Base-by-base conservation (phyloP, 257 asterid species). In the Ligustrum vulgare region DNA sequence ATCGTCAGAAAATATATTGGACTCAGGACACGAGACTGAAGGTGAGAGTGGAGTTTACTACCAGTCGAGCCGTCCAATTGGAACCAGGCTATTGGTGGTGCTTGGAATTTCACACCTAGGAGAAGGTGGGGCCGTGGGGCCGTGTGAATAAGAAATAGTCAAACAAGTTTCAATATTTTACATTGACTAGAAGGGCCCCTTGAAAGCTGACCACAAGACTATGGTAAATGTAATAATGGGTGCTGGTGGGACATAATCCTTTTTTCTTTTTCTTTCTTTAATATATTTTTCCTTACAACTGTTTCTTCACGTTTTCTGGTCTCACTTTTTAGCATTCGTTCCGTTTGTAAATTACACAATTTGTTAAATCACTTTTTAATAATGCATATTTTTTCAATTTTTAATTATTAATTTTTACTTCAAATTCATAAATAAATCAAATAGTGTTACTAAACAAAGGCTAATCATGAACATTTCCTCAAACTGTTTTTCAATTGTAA, bases 181-280 rank as follows among this genome's bases (percentile, higher is more conserved):
- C 90, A 76, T 90, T 89, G 91, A 89, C 94, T 87, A 31, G 39
- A 47, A 66, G 78, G 80, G 20, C 79, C 79, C 74, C 41, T 74
- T 51, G 82, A 80, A 69, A 74, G 83, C 84, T 85, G 76, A 72
- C 58, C 34, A 43, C 65, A 77, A 13, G 63, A 20, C 32, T 56
- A 20, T 56, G 9, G 31, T 22, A 0, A 23, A 1, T 18, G 33
- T 60, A 60, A 60, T 60, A 8, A 60, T 60, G 16, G 66, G 12
- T 23, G 15, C 23, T 23, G 33, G 34, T 60, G 66, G 66, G 66
- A 23, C 66, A 16, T 1, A 2, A 33, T 13, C 43, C 43, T 13
- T 66, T 66, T 66, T 23, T 33, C 6, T 54, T 56, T 56, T 1
- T 64, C 31, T 12, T 28, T 1, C 12, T 15, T 28, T 13, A 28